A percentile compares a stretch with the other conserved stretches of the same genome.
Evolutionary conservation across 768 basidiomycete genomes (phyloP).

Genomic region (Mrakia gelida): DNA sequence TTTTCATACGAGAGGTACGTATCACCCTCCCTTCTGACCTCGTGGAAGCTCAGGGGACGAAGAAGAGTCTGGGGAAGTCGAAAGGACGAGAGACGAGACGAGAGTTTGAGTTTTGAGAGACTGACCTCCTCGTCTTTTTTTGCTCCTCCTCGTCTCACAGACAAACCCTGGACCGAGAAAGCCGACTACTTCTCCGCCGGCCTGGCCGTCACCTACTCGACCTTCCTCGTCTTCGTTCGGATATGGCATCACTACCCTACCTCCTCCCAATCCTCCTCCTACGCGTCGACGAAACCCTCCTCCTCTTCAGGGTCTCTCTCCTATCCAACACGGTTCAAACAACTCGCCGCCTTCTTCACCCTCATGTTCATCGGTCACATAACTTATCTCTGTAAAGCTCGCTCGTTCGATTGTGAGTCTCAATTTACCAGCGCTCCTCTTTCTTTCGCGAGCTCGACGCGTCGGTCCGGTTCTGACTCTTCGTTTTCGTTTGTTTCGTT

Average conservation of each 20-base stretch:
- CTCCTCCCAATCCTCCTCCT: conserved; percentile 14
- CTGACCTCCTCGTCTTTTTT: background rate
- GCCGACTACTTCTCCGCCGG: conserved; percentile 95
- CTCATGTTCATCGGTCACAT: conserved; percentile 48
- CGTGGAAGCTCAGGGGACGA: too few relatives aligned
- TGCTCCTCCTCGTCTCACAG: conserved; percentile 47
- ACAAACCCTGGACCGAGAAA: conserved; percentile 76
- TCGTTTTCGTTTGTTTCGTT: background rate
- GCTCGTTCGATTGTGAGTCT: conserved; percentile 26
- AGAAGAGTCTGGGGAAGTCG: too few relatives aligned
- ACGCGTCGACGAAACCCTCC: conserved; percentile 16
- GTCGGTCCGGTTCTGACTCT: background rate
- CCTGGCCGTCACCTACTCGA: conserved; percentile 69
- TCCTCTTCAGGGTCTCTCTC: conserved; percentile 31
- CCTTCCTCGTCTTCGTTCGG: conserved; percentile 74
- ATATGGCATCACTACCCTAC: conserved; percentile 66
- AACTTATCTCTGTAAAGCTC: conserved; percentile 8
- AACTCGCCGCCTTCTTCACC: conserved; percentile 38
- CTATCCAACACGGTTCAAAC: conserved; percentile 36
- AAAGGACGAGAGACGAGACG: background rate
- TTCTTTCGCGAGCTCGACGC: background rate
- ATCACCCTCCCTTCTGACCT: background rate
- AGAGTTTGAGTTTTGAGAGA: background rate
- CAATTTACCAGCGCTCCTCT: background rate
- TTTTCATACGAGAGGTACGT: conserved; percentile 86